phyloP scores from a whole-genome alignment of 2,329 filamentous ascomycete species.

The Ophiostoma pallidulum region DNA sequence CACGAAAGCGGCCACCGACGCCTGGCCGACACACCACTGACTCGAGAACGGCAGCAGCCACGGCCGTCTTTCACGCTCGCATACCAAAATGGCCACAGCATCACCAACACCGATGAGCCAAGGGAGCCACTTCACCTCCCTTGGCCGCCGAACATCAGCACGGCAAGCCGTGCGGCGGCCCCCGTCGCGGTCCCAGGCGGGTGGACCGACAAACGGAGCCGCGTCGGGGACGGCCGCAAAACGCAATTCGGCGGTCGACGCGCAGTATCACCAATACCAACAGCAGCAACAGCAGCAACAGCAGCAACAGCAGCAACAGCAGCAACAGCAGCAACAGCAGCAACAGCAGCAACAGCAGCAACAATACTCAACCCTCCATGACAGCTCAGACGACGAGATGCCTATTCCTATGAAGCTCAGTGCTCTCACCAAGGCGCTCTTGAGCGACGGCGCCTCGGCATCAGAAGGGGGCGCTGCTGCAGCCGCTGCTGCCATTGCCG shows the following conservation, averaged over 20 bases:
- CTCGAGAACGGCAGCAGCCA: background rate
- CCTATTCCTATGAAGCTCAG: slow-evolving; percentile 89
- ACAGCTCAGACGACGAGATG: slow-evolving; percentile 92
- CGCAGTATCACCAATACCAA: slow-evolving; percentile 11
- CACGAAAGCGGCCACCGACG: no score
- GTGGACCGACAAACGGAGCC: slow-evolving; percentile 17
- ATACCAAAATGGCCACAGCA: slow-evolving; percentile 36
- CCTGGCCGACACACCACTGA: background rate
- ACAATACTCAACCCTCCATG: slow-evolving; percentile 49
- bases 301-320: no score
- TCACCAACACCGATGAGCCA: slow-evolving; percentile 48
- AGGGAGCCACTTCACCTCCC: slow-evolving; percentile 33
- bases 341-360: no score
- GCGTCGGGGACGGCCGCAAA: slow-evolving; percentile 14
- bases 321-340: no score
- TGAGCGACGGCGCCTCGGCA: slow-evolving; percentile 52
- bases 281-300: slow-evolving; percentile 24
- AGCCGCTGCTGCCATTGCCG: slow-evolving; percentile 19
- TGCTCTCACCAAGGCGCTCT: slow-evolving; percentile 77
- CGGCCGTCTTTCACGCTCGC: background rate
- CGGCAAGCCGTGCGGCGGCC: slow-evolving; percentile 45
- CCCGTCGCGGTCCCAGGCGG: slow-evolving; percentile 35
- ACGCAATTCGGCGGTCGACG: slow-evolving; percentile 4
- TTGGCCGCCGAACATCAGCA: slow-evolving; percentile 44
- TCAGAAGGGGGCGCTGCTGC: slow-evolving; percentile 26